phyloP scores from a whole-genome alignment of 768 basidiomycete species.

The Lanmaoa pseudosensibilis region DNA sequence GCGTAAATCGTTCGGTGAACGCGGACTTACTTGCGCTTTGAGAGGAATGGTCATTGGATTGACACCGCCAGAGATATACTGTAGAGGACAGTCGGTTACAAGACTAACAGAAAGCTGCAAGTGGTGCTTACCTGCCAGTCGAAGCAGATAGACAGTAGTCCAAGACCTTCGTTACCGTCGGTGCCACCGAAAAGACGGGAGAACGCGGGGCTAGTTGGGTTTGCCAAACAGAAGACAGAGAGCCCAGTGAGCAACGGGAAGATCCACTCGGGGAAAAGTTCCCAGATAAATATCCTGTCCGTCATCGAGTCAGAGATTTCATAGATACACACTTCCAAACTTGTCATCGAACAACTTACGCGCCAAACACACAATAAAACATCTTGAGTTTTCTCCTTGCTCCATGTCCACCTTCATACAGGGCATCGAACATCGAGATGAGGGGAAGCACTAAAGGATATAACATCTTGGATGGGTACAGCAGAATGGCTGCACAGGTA shows the following conservation, averaged over 20 bases:
- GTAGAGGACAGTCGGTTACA: neutral
- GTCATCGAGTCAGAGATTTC: neutral
- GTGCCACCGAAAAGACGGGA: conserved; percentile 63
- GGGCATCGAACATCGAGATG: conserved; percentile 29
- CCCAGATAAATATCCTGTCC: conserved; percentile 36
- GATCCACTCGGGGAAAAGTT: conserved; percentile 29
- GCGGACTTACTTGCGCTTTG: conserved; percentile 42
- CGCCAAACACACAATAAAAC: conserved; percentile 22
- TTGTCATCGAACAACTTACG: conserved; percentile 24
- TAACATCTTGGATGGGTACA: conserved; percentile 49
- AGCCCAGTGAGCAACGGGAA: conserved; percentile 67
- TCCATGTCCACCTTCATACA: conserved; percentile 42
- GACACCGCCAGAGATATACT: conserved; percentile 31
- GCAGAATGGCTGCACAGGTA: conserved; percentile 15
- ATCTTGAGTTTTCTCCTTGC: conserved; percentile 42
- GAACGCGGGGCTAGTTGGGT: conserved; percentile 29
- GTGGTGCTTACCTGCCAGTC: conserved; percentile 48
- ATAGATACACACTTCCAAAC: conserved; percentile 8
- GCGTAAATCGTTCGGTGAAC: neutral
- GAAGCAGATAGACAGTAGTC: conserved; percentile 58
- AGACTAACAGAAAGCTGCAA: neutral
- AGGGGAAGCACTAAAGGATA: conserved; percentile 35
- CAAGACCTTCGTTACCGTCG: conserved; percentile 67
- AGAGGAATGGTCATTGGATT: conserved; percentile 59
- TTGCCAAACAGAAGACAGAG: conserved; percentile 61